Conservation (phyloP, 768 basidiomycete species). For the Brasilioporus rufonigricans region DNA sequence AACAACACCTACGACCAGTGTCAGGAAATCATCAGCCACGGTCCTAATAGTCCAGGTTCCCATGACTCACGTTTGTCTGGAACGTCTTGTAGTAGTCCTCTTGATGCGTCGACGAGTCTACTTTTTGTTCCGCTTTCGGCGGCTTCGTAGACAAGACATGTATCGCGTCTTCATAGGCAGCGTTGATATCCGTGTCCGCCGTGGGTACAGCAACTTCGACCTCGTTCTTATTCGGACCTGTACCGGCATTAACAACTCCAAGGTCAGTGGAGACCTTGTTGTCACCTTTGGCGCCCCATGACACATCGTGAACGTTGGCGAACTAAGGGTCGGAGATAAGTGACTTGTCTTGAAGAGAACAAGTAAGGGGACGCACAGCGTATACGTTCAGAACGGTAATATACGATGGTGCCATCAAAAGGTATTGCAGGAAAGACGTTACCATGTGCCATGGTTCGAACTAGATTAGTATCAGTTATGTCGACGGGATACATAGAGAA, state of each 20-base stretch:
- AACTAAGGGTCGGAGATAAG: too few relatives aligned
- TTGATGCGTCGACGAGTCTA: constrained; percentile 60
- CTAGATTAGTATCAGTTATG: too few relatives aligned
- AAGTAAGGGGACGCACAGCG: too few relatives aligned
- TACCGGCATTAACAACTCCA: too few relatives aligned
- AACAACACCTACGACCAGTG: constrained; percentile 62
- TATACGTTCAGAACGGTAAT: too few relatives aligned
- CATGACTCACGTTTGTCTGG: constrained; percentile 68
- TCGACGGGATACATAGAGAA: too few relatives aligned
- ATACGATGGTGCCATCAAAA: too few relatives aligned
- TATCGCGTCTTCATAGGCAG: constrained; percentile 88
- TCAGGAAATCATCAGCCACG: constrained; percentile 16
- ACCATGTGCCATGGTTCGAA: too few relatives aligned
- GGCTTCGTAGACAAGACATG: constrained; percentile 76
- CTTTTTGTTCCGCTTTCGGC: constrained; percentile 64
- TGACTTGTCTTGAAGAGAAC: too few relatives aligned
- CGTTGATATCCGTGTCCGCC: constrained; percentile 84
- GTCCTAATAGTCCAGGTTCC: not conserved
- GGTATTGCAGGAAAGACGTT: too few relatives aligned
- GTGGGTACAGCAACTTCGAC: constrained; percentile 87
- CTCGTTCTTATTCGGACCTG: constrained; percentile 71
- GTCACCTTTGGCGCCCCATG: constrained; percentile 77
- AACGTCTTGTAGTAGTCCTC: constrained; percentile 90
- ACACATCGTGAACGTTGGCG: too few relatives aligned
- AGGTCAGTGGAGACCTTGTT: too few relatives aligned